Evolutionary conservation across 805 yeast species (phyloP).

Genomic region (Lachancea dasiensis): DNA sequence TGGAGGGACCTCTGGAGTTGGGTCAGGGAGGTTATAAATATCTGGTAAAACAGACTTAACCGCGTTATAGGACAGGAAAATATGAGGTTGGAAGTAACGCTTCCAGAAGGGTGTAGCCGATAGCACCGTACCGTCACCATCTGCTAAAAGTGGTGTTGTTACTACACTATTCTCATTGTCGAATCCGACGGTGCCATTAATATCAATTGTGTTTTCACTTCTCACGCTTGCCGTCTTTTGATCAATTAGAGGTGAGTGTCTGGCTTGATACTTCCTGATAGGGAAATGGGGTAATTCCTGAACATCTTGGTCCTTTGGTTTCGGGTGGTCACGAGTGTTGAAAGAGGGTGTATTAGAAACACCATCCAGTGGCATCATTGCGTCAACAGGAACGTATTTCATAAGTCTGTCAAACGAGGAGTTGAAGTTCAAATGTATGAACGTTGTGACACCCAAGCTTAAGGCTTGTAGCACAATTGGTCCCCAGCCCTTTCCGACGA

Average conservation of each 20-base stretch:
- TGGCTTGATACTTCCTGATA: slow-evolving; percentile 24
- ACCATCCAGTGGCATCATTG: slow-evolving; percentile 76
- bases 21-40: slow-evolving; percentile 45
- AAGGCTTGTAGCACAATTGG: slow-evolving; percentile 75
- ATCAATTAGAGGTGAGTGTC: slow-evolving; percentile 7
- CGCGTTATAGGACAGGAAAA: slow-evolving; percentile 44
- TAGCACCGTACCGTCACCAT: slow-evolving; percentile 39
- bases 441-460: slow-evolving; percentile 56
- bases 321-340: slow-evolving; percentile 12
- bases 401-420: slow-evolving; percentile 61
- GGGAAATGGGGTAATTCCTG: slow-evolving; percentile 30
- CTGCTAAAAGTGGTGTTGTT: slow-evolving; percentile 61
- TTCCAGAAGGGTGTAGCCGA: slow-evolving; percentile 38
- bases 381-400: slow-evolving; percentile 56
- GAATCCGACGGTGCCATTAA: slow-evolving; percentile 9
- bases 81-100: slow-evolving; percentile 51
- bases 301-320: slow-evolving; percentile 15
- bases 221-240: slow-evolving; percentile 11
- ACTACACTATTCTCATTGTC: slow-evolving; percentile 22
- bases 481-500: slow-evolving; percentile 93
- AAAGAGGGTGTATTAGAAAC: slow-evolving; percentile 53
- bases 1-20: slow-evolving; percentile 39
- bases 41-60: slow-evolving; percentile 52
- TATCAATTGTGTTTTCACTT: slow-evolving; percentile 25
- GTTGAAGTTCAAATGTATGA: slow-evolving; percentile 60